Base-by-base conservation (phyloP, 257 asterid genomes). In the Leptodermis oblonga region DNA sequence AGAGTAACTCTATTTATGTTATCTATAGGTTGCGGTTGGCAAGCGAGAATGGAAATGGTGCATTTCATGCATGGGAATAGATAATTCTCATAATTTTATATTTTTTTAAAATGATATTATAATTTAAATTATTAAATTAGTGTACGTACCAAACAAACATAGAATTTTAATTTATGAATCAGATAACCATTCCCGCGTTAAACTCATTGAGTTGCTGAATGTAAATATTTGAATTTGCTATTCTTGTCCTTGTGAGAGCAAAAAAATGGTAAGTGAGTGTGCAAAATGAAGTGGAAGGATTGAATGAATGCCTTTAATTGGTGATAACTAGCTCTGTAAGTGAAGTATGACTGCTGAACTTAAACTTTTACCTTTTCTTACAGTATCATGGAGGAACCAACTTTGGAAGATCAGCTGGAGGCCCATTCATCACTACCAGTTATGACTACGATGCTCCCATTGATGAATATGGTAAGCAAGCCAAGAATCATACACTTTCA, bases 361-460 rank as follows among this genome's bases (percentile, higher is more conserved):
- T 49, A 54, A 8, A 17, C 2, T 33, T 28, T 37, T n/a, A 28
- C 58, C 34, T 78, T 54, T 70, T 62, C 31, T 31, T 48, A 30
- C 81, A 93, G 99, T 93, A 87, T 79, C 99, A 93, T 51, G 99
- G 99, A 51, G 99, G 99, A 78, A 93, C 97, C 36, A 93, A 90
- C 80, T 93, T 90, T 52, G 99, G 97, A 76, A 83, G 97, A 82
- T 86, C 96, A 33, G 90, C 99, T 14, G 99, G 99, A 75, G 99
- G 99, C 51, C 99, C 99, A 69, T 93, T 87, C 55, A 68, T 90
- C 48, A 93, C 99, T 12, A 93, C 99, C 67, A 93, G 99, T 85
- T 93, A 93, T 6, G 99, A 93, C 82, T 93, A 93, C 13, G 99
- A 93, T 81, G 99, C 99, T 76, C 99, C 99, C 34, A 87, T 93